A percentile compares a stretch with the other conserved stretches of the same genome.
phyloP scores from a whole-genome alignment of 257 asterid genomes.

The Thymus quinquecostatus region DNA sequence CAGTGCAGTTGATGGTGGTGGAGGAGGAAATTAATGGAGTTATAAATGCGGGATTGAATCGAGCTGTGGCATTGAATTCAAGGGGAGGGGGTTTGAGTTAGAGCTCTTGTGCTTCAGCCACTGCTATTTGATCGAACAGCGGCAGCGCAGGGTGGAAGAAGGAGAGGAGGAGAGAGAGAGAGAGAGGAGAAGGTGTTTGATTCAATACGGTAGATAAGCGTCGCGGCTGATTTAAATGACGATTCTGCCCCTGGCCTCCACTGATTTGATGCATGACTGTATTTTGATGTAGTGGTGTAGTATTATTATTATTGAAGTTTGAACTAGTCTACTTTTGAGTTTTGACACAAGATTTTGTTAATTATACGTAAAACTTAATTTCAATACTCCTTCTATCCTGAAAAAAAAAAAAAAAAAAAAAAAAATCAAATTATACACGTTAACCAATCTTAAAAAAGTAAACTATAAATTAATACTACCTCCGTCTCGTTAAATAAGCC shows the following conservation, averaged over 20 bases:
- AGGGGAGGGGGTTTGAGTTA: not conserved
- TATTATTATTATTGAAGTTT: no score
- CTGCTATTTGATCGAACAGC: constrained; percentile 21
- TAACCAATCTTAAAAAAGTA: no score
- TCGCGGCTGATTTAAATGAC: constrained; percentile 17
- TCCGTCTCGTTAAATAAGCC: no score
- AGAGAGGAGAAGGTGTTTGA: not conserved
- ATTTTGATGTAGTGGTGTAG: not conserved
- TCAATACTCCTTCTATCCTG: no score
- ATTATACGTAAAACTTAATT: no score
- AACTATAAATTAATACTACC: no score
- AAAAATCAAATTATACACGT: no score
- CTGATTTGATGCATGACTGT: not conserved
- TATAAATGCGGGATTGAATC: constrained; percentile 30
- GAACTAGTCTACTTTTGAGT: no score
- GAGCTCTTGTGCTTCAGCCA: constrained; percentile 4
- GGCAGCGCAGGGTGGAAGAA: not conserved
- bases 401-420: no score
- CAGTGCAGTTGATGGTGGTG: constrained; percentile 52
- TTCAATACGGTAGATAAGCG: constrained; percentile 3
- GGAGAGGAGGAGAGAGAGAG: not conserved
- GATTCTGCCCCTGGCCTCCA: not conserved
- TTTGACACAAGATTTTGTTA: no score
- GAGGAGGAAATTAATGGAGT: constrained; percentile 39
- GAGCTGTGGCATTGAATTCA: constrained; percentile 23